phyloP scores from a whole-genome alignment of 2,329 filamentous ascomycete genomes.

The Pseudophaeomoniella oleicola region DNA sequence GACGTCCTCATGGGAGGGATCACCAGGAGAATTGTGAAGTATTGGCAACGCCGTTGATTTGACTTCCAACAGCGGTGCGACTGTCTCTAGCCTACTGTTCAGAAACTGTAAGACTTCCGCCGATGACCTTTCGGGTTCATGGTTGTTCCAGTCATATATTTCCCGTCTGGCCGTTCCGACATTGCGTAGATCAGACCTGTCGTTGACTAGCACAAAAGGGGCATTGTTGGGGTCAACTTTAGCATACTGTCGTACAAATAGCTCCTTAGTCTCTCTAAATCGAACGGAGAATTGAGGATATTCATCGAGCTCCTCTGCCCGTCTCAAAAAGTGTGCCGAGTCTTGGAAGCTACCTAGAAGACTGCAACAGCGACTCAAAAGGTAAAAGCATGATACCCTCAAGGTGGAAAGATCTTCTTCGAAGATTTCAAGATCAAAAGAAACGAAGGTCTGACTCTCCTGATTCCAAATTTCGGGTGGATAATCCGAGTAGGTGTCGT shows the following conservation, averaged over 20 bases:
- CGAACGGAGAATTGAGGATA: constrained; percentile 1
- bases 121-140: constrained; percentile 44
- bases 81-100: constrained; percentile 50
- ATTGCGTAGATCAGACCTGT: constrained; percentile 4
- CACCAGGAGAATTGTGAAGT: constrained; percentile 32
- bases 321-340: constrained; percentile 23
- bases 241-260: constrained; percentile 1
- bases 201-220: constrained; percentile 1
- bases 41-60: constrained; percentile 61
- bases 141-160: constrained; percentile 48
- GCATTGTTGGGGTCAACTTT: background rate
- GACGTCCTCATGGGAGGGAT: constrained; percentile 7
- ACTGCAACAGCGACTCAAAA: constrained; percentile 3
- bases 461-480: constrained; percentile 47
- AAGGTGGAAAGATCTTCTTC: constrained; percentile 16
- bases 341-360: constrained; percentile 19
- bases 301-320: constrained; percentile 14
- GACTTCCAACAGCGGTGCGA: constrained; percentile 73
- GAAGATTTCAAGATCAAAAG: constrained; percentile 1
- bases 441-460: constrained; percentile 12
- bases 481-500: constrained; percentile 66
- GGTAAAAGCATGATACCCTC: constrained; percentile 12
- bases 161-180: constrained; percentile 32
- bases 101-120: constrained; percentile 46
- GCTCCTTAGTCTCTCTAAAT: constrained; percentile 2